These are phyloP conservation scores for Sphaerulina musiva DNA, from an alignment of 2,329 filamentous ascomycete genomes.

Conservation along the genomic window DNA sequence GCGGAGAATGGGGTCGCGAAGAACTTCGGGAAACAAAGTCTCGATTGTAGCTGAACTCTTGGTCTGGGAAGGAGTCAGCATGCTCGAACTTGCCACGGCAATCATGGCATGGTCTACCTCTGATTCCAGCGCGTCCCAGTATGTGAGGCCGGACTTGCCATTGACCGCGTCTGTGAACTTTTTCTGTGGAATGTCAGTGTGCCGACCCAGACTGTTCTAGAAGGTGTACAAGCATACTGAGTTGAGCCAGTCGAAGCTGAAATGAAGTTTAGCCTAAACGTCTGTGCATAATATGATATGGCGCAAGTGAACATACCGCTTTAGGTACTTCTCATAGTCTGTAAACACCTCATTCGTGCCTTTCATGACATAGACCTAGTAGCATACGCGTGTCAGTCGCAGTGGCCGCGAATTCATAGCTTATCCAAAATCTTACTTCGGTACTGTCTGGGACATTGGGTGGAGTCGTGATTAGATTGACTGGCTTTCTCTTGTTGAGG, in stretches of 20 bases:
- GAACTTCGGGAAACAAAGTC: constrained; percentile 79
- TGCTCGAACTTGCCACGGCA: not conserved
- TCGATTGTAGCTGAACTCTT: constrained; percentile 80
- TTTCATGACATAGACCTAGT: constrained; percentile 82
- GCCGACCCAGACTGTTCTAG: not conserved
- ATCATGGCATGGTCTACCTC: constrained; percentile 29
- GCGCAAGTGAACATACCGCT: constrained; percentile 54
- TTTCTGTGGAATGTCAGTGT: constrained; percentile 48
- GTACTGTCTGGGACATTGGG: constrained; percentile 70
- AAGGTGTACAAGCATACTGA: constrained; percentile 54
- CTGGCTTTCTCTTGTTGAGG: constrained; percentile 90
- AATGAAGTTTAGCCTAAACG: constrained; percentile 11
- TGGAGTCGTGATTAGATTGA: constrained; percentile 69
- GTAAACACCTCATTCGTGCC: constrained; percentile 86
- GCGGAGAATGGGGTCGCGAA: constrained; percentile 84
- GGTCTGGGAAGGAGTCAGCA: constrained; percentile 34
- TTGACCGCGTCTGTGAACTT: constrained; percentile 95
- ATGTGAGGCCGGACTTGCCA: constrained; percentile 82
- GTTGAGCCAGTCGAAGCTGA: constrained; percentile 85
- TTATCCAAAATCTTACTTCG: constrained; percentile 58
- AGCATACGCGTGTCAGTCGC: constrained; percentile 25
- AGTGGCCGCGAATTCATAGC: constrained; percentile 1
- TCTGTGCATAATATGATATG: not conserved
- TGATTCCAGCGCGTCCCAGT: constrained; percentile 71
- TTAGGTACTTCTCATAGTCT: constrained; percentile 80